phyloP scores from a whole-genome alignment of 1,284 basidiomycete species.

The Microbotryum lychnidis-dioicae region DNA sequence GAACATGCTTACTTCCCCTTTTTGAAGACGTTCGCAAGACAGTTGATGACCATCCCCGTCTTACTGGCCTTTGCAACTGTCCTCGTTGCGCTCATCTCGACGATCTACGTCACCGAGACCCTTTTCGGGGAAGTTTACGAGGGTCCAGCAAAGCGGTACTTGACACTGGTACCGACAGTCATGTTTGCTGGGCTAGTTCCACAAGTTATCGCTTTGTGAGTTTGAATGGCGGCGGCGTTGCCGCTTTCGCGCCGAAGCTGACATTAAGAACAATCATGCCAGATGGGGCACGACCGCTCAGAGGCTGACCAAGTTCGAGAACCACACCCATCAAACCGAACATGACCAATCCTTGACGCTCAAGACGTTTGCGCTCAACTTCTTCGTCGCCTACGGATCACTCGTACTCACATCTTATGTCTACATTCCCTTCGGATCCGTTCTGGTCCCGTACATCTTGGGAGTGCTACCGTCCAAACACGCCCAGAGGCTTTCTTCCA shows the following conservation, averaged over 20 bases:
- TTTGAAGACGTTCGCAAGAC: constrained; percentile 15
- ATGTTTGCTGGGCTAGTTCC: constrained; percentile 78
- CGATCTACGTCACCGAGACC: constrained; percentile 42
- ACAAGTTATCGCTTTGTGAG: constrained; percentile 54
- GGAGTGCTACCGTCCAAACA: constrained; percentile 42
- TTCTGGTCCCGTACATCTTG: constrained; percentile 53
- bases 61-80: constrained; percentile 65
- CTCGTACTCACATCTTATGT: constrained; percentile 60
- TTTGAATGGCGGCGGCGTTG: too few relatives aligned
- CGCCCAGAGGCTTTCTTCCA: constrained; percentile 24
- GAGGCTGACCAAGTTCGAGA: constrained; percentile 78
- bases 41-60: constrained; percentile 63
- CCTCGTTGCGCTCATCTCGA: constrained; percentile 49
- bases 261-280: background rate
- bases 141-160: constrained; percentile 68
- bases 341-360: constrained; percentile 73
- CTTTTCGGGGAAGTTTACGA: constrained; percentile 54
- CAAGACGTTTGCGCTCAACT: constrained; percentile 83
- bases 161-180: constrained; percentile 73
- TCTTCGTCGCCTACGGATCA: constrained; percentile 71
- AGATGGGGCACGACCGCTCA: constrained; percentile 64
- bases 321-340: constrained; percentile 50
- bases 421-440: constrained; percentile 71
- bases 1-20: constrained; percentile 10
- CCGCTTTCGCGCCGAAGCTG: too few relatives aligned